Evolutionary conservation across 2,329 filamentous ascomycete species (phyloP), one percentile per base, ranked within the genome.

Genomic region (Malbranchea zuffiana): DNA sequence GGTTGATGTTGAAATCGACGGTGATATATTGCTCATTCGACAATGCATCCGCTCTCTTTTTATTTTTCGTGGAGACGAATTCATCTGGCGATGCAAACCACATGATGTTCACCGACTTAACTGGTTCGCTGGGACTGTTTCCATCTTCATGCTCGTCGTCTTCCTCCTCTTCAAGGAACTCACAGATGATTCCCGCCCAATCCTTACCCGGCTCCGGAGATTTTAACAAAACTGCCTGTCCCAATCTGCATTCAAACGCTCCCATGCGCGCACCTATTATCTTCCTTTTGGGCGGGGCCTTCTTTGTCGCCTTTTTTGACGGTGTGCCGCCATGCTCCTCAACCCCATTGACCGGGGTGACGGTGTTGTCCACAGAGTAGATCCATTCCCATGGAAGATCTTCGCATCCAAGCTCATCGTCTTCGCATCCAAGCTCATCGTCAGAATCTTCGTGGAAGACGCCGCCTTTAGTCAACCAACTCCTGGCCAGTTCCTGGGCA

Each of bases 21-120:
- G 86, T 92, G 38, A 96, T 78, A 54, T 96, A 98, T 10, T 95
- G 70, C 59, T 98, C 90, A 53, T 94, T 92, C 70, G 74, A 74
- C 35, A 92, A 59, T 41, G 75, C 84, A 60, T 98, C 90, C 8
- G 67, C 71, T 51, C 85, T 71, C 63, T 90, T 93, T 62, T 83
- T 88, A 40, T 76, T 73, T 54, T 79, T 81, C 50, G 83, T 90
- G 18, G 80, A 75, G 43, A 95, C 84, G 61, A 96, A 88, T 51
- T 81, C 82, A 50, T 93, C 82, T 0, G 83, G 85, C 0, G 83
- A 86, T 15, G 61, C 62, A 55, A 98, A 95, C 90, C 90, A 98
- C 71, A 95, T 80, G 53, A 98, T 90, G 44, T 80, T 82, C 38
- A 82, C 88, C 17, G 79, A 77, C 67, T 85, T 95, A 45, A 61